Conservation (phyloP, 805 yeast species). For the Pichia ethanolica region DNA sequence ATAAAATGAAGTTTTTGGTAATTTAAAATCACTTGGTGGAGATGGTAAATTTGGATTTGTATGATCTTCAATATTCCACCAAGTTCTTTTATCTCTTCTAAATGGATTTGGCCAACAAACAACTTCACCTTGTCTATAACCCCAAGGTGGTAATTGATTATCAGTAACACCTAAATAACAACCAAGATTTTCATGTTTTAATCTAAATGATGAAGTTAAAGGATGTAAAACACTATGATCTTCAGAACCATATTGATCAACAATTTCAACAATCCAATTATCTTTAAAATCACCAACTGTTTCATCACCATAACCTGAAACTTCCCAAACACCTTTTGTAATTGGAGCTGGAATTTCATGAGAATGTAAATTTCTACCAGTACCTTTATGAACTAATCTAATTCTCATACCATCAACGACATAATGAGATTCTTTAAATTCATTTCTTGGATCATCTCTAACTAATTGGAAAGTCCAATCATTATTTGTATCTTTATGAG, state of each 20-base stretch:
- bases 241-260: conserved; percentile 52
- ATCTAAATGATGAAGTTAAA: conserved; percentile 65
- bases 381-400: conserved; percentile 61
- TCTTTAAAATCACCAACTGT: conserved; percentile 72
- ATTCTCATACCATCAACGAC: conserved; percentile 59
- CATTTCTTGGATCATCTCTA: conserved; percentile 35
- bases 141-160: conserved; percentile 68
- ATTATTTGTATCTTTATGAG: conserved; percentile 84
- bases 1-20: conserved; percentile 71
- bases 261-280: conserved; percentile 85
- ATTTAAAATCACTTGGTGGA: conserved; percentile 51
- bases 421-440: conserved; percentile 26
- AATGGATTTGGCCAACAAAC: conserved; percentile 66
- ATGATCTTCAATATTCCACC: conserved; percentile 83
- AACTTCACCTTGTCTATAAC: conserved; percentile 83
- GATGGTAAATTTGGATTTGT: conserved; percentile 49
- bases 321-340: conserved; percentile 63
- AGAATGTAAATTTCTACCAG: conserved; percentile 75
- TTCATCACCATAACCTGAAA: conserved; percentile 76
- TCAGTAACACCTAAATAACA: conserved; percentile 79
- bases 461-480: conserved; percentile 66
- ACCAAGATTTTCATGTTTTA: conserved; percentile 53
- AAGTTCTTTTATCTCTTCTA: conserved; percentile 70
- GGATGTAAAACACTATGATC: conserved; percentile 53
- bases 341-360: conserved; percentile 76